Conservation (phyloP, 305 asterid species). For the Plantago coronopus region DNA sequence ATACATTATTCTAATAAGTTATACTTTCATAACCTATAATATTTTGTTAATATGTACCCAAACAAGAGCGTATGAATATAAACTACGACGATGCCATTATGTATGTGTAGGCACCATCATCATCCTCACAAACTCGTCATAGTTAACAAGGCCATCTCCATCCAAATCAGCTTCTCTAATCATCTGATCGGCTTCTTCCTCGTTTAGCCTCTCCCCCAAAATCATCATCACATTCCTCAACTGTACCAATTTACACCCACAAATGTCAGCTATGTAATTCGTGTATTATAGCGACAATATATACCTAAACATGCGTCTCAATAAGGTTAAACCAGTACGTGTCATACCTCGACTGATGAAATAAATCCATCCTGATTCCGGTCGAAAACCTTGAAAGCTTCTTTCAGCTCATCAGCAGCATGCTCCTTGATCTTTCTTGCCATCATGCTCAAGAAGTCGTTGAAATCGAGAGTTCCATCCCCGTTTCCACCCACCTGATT, state of each 20-base stretch:
- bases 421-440: conserved; percentile 59
- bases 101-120: conserved; percentile 35
- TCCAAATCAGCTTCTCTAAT: conserved; percentile 75
- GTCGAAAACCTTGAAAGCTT: conserved; percentile 87
- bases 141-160: conserved; percentile 85
- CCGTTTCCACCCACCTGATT: conserved; percentile 42
- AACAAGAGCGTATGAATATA: too few species aligned
- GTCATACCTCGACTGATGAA: conserved; percentile 62
- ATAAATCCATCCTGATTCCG: conserved; percentile 89
- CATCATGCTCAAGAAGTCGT: conserved; percentile 57
- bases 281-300: too few species aligned
- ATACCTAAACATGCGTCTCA: too few species aligned
- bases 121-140: conserved; percentile 70
- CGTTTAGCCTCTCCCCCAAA: conserved; percentile 67
- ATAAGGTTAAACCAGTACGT: too few species aligned
- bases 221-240: conserved; percentile 69
- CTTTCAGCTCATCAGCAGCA: conserved; percentile 64
- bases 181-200: conserved; percentile 79
- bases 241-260: conserved; percentile 31
- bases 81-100: background rate
- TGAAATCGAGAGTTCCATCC: conserved; percentile 50
- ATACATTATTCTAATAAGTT: too few species aligned
- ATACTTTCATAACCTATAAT: too few species aligned
- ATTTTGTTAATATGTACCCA: background rate
- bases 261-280: too few species aligned